Evolutionary conservation across 208 protist species (phyloP).

Genomic region (Balamuthia mandrillaris): DNA sequence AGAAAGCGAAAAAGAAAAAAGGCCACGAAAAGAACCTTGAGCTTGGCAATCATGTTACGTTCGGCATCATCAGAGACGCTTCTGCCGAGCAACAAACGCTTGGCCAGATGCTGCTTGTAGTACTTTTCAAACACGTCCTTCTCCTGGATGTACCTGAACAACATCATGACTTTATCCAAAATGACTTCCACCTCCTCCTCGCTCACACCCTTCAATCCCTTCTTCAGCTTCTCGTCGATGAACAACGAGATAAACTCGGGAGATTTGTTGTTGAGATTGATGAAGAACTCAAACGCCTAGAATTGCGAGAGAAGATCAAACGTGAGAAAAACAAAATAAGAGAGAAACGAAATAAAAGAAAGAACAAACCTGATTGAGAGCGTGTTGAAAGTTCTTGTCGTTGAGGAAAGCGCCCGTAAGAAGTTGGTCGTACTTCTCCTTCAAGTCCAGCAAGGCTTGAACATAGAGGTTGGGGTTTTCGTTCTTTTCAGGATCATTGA

Average conservation of each 20-base stretch:
- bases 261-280: slow-evolving; percentile 69
- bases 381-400: slow-evolving; percentile 64
- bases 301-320: background rate
- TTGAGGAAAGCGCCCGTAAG: slow-evolving; percentile 56
- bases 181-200: slow-evolving; percentile 74
- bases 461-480: slow-evolving; percentile 59
- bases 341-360: no score
- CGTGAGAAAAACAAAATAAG: background rate
- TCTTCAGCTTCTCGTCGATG: slow-evolving; percentile 76
- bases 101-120: slow-evolving; percentile 83
- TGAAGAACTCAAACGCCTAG: slow-evolving; percentile 70
- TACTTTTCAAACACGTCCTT: slow-evolving; percentile 86
- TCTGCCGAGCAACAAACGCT: slow-evolving; percentile 72
- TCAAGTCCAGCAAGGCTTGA: slow-evolving; percentile 63
- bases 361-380: slow-evolving; percentile 36
- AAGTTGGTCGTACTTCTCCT: slow-evolving; percentile 69
- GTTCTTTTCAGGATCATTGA: slow-evolving; percentile 26
- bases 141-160: slow-evolving; percentile 76
- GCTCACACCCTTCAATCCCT: slow-evolving; percentile 62
- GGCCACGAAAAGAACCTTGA: slow-evolving; percentile 59
- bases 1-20: background rate
- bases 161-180: slow-evolving; percentile 69
- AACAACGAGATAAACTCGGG: slow-evolving; percentile 79
- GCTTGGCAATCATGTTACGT: slow-evolving; percentile 75
- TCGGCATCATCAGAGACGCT: slow-evolving; percentile 77